Conservation (phyloP, 2,329 filamentous ascomycete species). For the Peltaster fructicola region DNA sequence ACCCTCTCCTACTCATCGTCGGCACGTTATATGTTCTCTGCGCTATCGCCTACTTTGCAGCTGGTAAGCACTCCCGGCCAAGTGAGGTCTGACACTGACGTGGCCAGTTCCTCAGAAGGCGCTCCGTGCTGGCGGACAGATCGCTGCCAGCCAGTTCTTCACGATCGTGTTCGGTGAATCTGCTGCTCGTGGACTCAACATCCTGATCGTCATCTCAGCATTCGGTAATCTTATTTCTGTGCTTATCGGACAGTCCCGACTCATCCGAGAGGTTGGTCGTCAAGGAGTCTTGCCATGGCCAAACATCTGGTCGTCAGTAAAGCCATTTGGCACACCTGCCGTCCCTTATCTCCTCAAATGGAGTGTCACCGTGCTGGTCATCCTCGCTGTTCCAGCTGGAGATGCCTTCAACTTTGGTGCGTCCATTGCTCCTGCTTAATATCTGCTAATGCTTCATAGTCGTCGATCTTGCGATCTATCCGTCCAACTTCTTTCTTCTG, state of each 20-base stretch:
- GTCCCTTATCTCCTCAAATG: constrained; percentile 43
- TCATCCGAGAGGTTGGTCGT: constrained; percentile 43
- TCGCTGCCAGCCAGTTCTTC: constrained; percentile 43
- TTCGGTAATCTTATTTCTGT: constrained; percentile 43
- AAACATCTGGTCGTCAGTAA: constrained; percentile 43
- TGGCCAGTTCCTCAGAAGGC: constrained; percentile 31
- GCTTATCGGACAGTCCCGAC: constrained; percentile 35
- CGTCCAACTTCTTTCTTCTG: constrained; percentile 39
- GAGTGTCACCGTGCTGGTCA: constrained; percentile 40
- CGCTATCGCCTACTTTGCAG: constrained; percentile 44
- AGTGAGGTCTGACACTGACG: too few relatives aligned
- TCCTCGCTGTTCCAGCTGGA: constrained; percentile 40
- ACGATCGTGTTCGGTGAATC: constrained; percentile 36
- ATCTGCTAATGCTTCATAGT: constrained; percentile 12
- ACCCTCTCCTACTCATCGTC: constrained; percentile 30
- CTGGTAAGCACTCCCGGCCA: too few relatives aligned
- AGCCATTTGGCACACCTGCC: constrained; percentile 44
- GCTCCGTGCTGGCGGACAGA: constrained; percentile 34
- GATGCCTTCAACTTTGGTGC: constrained; percentile 44
- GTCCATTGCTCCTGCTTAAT: too few relatives aligned
- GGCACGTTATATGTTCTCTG: constrained; percentile 37
- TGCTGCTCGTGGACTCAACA: constrained; percentile 37
- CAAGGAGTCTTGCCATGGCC: constrained; percentile 46
- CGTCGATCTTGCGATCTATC: constrained; percentile 36
- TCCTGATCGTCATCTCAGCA: constrained; percentile 38